These are phyloP conservation scores for Trichophyton simii DNA, from an alignment of 2,329 filamentous ascomycete genomes.

Conservation along the genomic window DNA sequence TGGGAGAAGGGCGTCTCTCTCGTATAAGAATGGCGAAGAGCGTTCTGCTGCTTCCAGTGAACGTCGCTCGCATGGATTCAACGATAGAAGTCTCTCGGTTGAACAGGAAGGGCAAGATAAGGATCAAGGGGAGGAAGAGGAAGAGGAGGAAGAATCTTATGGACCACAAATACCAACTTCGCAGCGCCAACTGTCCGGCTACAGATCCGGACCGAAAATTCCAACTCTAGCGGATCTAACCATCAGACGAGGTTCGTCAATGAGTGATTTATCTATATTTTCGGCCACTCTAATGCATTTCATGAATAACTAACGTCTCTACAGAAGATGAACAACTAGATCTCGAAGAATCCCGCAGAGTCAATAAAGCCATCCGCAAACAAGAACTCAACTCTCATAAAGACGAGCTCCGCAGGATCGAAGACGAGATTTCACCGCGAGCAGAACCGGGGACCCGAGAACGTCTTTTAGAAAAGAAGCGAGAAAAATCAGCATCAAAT, in stretches of 20 bases:
- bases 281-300: slow-evolving; percentile 12
- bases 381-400: slow-evolving; percentile 43
- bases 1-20: neutral
- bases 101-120: slow-evolving; percentile 27
- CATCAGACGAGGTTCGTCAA: slow-evolving; percentile 33
- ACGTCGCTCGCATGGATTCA: neutral
- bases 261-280: slow-evolving; percentile 8
- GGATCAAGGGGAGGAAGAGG: slow-evolving; percentile 30
- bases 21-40: neutral
- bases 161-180: slow-evolving; percentile 39
- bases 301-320: slow-evolving; percentile 13
- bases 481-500: slow-evolving; percentile 59
- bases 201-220: slow-evolving; percentile 45
- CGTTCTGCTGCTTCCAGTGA: neutral
- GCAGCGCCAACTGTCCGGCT: neutral
- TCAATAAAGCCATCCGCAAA: slow-evolving; percentile 54
- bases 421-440: slow-evolving; percentile 68
- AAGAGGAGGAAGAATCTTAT: slow-evolving; percentile 51
- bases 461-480: slow-evolving; percentile 74
- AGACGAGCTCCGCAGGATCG: slow-evolving; percentile 21
- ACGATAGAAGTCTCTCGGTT: slow-evolving; percentile 5
- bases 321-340: slow-evolving; percentile 29
- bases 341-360: slow-evolving; percentile 48
- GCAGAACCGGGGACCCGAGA: slow-evolving; percentile 74
- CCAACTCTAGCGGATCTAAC: slow-evolving; percentile 65